These are phyloP conservation scores for Kluyveromyces starmeri DNA, from an alignment of 805 yeast species.

Conservation along the genomic window DNA sequence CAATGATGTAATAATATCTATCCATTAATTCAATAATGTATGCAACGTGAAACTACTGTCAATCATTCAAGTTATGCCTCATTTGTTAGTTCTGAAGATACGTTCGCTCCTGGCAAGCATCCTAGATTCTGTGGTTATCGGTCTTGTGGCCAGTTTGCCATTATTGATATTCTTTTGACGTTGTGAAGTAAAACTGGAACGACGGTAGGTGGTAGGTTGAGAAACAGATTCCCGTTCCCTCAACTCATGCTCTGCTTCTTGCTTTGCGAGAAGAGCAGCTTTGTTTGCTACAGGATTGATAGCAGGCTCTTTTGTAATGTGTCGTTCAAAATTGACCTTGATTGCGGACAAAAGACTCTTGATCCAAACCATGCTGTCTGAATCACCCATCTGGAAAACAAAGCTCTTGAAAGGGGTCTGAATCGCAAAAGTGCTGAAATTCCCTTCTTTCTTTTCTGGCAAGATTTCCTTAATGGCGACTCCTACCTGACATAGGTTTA, in stretches of 20 bases:
- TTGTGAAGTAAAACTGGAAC: constrained; percentile 31
- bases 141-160: constrained; percentile 11
- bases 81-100: constrained; percentile 9
- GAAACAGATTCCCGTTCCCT: neutral
- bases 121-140: constrained; percentile 44
- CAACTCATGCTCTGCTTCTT: constrained; percentile 4
- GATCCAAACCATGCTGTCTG: constrained; percentile 51
- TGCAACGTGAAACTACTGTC: too few relatives aligned
- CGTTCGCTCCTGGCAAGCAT: constrained; percentile 44
- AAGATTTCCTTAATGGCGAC: constrained; percentile 52
- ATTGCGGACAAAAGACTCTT: constrained; percentile 42
- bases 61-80: too few relatives aligned
- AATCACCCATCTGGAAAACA: constrained; percentile 45
- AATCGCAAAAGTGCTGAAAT: constrained; percentile 40
- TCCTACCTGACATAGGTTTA: constrained; percentile 44
- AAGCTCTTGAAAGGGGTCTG: constrained; percentile 47
- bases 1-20: too few relatives aligned
- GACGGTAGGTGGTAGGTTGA: constrained; percentile 14
- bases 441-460: constrained; percentile 24
- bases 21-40: too few relatives aligned
- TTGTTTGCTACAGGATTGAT: constrained; percentile 11
- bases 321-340: constrained; percentile 40
- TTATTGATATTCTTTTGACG: constrained; percentile 15
- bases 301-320: constrained; percentile 17
- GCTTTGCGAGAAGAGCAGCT: constrained; percentile 17